Percentiles rank a stretch among this genome's conserved stretches.
phyloP scores from a whole-genome alignment of 2,329 filamentous ascomycete species.

The Cladosporium sphaerospermum region DNA sequence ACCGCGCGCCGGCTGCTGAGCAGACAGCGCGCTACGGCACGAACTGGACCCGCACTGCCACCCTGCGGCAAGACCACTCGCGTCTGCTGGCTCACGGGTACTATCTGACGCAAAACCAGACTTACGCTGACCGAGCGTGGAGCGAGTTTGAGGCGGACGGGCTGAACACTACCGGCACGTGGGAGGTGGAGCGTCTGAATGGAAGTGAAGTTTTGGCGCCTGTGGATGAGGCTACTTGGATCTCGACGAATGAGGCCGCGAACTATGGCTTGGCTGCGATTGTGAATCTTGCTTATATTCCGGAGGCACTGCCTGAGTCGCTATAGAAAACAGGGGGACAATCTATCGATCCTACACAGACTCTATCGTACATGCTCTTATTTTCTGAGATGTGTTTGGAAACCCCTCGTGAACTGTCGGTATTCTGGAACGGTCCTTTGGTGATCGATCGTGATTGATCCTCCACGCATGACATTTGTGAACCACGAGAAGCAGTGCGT shows the following conservation, averaged over 20 bases:
- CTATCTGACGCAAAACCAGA: constrained; percentile 38
- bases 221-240: constrained; percentile 52
- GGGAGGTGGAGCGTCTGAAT: constrained; percentile 35
- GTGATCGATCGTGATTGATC: no score
- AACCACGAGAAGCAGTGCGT: no score
- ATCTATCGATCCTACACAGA: no score
- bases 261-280: constrained; percentile 54
- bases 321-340: neutral
- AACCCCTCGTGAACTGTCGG: no score
- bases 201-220: constrained; percentile 42
- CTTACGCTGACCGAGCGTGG: constrained; percentile 49
- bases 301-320: constrained; percentile 5
- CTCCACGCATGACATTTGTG: no score
- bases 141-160: constrained; percentile 48
- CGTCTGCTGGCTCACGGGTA: constrained; percentile 53
- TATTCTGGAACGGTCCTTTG: no score
- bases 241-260: constrained; percentile 52
- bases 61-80: constrained; percentile 52
- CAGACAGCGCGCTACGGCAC: constrained; percentile 49
- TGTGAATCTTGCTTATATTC: constrained; percentile 44
- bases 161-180: constrained; percentile 23
- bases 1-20: constrained; percentile 43
- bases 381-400: no score
- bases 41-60: constrained; percentile 36
- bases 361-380: no score